Base-by-base conservation (phyloP, 371 early-diverging fungal genomes). In the Lichtheimia ramosa region DNA sequence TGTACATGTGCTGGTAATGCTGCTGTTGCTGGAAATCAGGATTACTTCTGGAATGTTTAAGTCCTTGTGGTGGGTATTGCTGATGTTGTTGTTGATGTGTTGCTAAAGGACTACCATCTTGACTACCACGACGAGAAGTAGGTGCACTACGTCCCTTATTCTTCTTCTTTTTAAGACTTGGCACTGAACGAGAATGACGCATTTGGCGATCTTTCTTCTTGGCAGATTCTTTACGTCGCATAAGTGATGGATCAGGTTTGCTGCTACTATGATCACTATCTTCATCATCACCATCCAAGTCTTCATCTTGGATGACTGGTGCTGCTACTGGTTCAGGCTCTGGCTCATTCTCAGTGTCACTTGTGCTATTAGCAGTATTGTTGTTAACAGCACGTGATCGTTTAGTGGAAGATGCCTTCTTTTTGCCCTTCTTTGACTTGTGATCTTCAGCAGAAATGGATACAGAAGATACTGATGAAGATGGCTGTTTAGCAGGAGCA, bases 141-240 rank as follows among this genome's bases (percentile, higher is more conserved):
- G 60, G 62, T 14, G 23, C 18, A 16, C 18, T 56, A 28, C 58
- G 59, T 34, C 57, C 51, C 23, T 58, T 73, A 15, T 69, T 68
- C 39, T 71, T 56, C n/a, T 67, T 75, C 61, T 74, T 75, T 48
- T 75, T 72, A 13, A 75, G 51, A 43, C 66, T 64, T 23, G 75
- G 73, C 15, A 64, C 53, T 2, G 75, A 75, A 40, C 63, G 61
- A 23, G 70, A 68, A 41, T 64, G 51, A 34, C 71, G 65, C 48
- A 73, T 56, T 23, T 24, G 39, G 3, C 57, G 56, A 14, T 64
- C 42, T 41, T 51, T 42, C 48, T 50, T 58, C 28, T 28, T 54
- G 28, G 25, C 6, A 7, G 5, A 34, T 51, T 48, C 34, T 51
- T 58, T 55, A 21, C 43, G n/a, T 18, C 28, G n/a, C 6, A 55